These are phyloP conservation scores for Venturia nashicola DNA, from an alignment of 2,329 filamentous ascomycete species.

Conservation along the genomic window DNA sequence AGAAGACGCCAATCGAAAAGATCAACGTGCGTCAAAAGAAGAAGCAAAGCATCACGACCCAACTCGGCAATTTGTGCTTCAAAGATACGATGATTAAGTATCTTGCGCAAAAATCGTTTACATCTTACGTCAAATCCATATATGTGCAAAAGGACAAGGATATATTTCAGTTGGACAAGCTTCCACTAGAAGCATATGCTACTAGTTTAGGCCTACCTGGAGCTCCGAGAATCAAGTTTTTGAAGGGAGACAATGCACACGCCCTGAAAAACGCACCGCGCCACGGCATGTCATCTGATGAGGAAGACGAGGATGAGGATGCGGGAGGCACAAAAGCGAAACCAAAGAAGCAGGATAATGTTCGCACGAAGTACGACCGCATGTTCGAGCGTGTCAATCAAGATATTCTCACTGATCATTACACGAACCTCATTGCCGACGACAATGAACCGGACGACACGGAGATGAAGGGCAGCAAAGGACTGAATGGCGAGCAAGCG, in stretches of 20 bases:
- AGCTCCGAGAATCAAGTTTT: constrained; percentile 83
- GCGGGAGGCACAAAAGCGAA: constrained; percentile 30
- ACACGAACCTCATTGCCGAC: constrained; percentile 68
- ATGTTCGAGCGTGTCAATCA: constrained; percentile 98
- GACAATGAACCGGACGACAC: constrained; percentile 35
- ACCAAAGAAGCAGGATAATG: constrained; percentile 54
- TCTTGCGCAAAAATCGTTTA: constrained; percentile 88
- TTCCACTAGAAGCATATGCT: constrained; percentile 79
- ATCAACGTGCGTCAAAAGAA: constrained; percentile 86
- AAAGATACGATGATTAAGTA: constrained; percentile 91
- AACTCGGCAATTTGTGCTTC: constrained; percentile 91
- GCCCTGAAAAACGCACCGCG: constrained; percentile 69
- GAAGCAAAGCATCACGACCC: constrained; percentile 70
- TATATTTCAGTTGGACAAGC: constrained; percentile 70
- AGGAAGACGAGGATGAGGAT: constrained; percentile 37
- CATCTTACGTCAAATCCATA: constrained; percentile 75
- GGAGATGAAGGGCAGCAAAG: constrained; percentile 19
- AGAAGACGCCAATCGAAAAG: constrained; percentile 77
- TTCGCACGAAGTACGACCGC: constrained; percentile 89
- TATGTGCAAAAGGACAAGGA: constrained; percentile 86
- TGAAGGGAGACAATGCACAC: constrained; percentile 81
- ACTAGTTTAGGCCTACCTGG: constrained; percentile 79
- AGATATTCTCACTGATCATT: constrained; percentile 88
- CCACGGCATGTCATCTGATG: constrained; percentile 44
- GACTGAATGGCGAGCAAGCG: constrained; percentile 19